Percentiles rank a stretch among this genome's conserved stretches.
These are phyloP conservation scores for Irpex sp. DNA, from an alignment of 1,284 basidiomycete species.

Conservation along the genomic window DNA sequence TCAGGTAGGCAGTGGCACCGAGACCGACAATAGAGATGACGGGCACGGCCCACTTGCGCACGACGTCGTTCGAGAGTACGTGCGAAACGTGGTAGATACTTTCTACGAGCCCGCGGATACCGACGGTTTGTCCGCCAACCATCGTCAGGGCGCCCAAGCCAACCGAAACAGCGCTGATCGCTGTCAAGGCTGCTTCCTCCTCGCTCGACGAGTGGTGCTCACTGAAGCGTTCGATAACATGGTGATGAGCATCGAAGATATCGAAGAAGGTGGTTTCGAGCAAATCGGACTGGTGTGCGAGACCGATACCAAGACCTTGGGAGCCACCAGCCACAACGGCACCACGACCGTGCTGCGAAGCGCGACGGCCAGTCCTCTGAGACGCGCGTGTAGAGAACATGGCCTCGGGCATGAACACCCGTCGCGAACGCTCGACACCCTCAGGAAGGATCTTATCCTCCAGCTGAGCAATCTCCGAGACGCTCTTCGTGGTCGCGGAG, in stretches of 20 bases:
- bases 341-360: constrained; percentile 29
- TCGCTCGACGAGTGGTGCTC: constrained; percentile 40
- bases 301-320: constrained; percentile 72
- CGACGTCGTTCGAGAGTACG: constrained; percentile 77
- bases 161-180: constrained; percentile 72
- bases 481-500: constrained; percentile 62
- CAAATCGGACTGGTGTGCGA: constrained; percentile 67
- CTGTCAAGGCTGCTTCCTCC: constrained; percentile 56
- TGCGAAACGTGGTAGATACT: constrained; percentile 73
- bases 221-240: constrained; percentile 65
- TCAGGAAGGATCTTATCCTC: constrained; percentile 81
- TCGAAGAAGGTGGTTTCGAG: constrained; percentile 77
- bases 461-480: constrained; percentile 66
- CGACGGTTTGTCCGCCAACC: constrained; percentile 78
- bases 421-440: constrained; percentile 74
- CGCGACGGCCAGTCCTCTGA: constrained; percentile 44
- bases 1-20: constrained; percentile 79
- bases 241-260: constrained; percentile 86
- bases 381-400: constrained; percentile 79
- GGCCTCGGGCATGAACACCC: constrained; percentile 92
- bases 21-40: constrained; percentile 75
- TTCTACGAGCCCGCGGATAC: constrained; percentile 76
- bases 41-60: constrained; percentile 87
- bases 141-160: constrained; percentile 87
- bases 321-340: constrained; percentile 69